Percentiles rank a stretch among this genome's conserved stretches.
phyloP scores from a whole-genome alignment of 2,329 filamentous ascomycete genomes.

The Colletotrichum limetticola region DNA sequence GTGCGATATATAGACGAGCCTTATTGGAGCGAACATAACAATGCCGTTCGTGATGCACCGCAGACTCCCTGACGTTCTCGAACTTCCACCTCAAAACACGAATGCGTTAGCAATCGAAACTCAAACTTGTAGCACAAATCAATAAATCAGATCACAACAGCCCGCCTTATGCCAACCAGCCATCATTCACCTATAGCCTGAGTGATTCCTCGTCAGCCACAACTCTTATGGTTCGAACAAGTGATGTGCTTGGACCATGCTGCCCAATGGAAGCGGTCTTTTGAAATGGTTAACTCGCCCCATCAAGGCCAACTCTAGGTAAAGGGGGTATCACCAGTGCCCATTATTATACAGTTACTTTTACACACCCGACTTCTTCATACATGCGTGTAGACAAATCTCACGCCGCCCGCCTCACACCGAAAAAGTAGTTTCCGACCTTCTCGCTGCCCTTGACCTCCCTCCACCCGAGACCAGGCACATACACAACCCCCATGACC shows the following conservation, averaged over 20 bases:
- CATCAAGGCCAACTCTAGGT: not conserved
- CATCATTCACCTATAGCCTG: not conserved
- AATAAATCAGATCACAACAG: not conserved
- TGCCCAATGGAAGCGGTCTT: not conserved
- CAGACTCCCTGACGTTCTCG: not conserved
- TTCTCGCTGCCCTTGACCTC: slow-evolving; percentile 83
- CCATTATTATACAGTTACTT: slow-evolving; percentile 15
- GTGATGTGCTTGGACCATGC: not conserved
- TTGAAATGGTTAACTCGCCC: not conserved
- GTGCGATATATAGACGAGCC: no score
- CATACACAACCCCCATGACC: slow-evolving; percentile 86
- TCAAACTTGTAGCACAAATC: not conserved
- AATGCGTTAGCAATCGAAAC: slow-evolving; percentile 13
- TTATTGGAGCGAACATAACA: not conserved
- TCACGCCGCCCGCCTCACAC: slow-evolving; percentile 64
- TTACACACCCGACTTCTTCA: not conserved
- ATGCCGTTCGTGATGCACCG: not conserved
- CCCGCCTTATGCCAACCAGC: not conserved
- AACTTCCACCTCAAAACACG: not conserved
- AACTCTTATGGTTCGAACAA: not conserved
- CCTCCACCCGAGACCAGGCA: slow-evolving; percentile 91
- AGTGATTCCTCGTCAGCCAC: not conserved
- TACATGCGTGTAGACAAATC: not conserved
- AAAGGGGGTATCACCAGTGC: slow-evolving; percentile 19
- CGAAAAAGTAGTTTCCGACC: slow-evolving; percentile 97